Evolutionary conservation across 139 green algal genomes (phyloP), one percentile per base, ranked within the genome.

Genomic region (Chlamydomonas schloesseri): DNA sequence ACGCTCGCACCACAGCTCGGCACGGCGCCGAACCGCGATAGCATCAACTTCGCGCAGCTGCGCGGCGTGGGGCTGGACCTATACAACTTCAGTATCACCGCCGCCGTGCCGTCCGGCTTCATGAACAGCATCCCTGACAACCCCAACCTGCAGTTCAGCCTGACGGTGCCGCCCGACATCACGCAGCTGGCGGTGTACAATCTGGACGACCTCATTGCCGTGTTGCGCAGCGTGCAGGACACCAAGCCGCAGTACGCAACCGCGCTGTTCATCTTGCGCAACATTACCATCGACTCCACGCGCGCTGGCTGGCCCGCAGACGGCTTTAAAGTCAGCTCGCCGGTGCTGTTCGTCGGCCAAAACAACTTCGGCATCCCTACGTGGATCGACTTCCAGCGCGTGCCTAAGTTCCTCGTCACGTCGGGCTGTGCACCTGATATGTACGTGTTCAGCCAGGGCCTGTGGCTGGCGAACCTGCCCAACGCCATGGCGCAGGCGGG

Each of bases 221-320:
- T 57, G 14, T 23, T 86, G 50, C 17, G 3, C 33, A 23, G 5
- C 28, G 10, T 71, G 50, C 67, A 86, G 33, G 47, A 50, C 14
- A 68, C 67, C 28, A 26, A 11, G 11, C 50, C 70, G 1, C 1
- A 17, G 4, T 24, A 29, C 33, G 50, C 13, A 5, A 57, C 72
- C 2, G 80, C 50, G 24, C 24, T 86, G 23, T 57, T 37, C 26
- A 21, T 86, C 18, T 28, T 77, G 47, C 31, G 24, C 37, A 86
- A 86, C 47, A 73, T 86, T 18, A 86, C 80, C 2, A 70, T 86
- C 47, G 68, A 86, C 47, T 50, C 80, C 5, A 50, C 42, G 6
- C 10, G 33, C 11, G 3, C 3, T 42, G 1, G 42, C 42, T 86
- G 80, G 80, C 80, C 80, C 0, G 8, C 47, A 3, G 33, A 24